A percentile compares a stretch with the other conserved stretches of the same genome.
Evolutionary conservation across 805 yeast genomes (phyloP).

Genomic region (Saccharomycopsis schoenii): DNA sequence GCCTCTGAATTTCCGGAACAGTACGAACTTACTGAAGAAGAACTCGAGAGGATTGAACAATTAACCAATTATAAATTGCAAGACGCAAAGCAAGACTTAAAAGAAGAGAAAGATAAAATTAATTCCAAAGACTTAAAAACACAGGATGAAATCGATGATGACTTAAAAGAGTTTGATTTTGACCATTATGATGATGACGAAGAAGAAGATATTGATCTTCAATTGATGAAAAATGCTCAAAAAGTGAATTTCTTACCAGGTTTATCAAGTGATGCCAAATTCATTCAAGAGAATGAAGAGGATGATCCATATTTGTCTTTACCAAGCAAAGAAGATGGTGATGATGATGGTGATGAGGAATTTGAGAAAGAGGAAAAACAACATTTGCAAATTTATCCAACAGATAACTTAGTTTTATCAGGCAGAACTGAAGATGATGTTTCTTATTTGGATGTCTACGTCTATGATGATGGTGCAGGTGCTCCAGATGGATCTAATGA

Average conservation of each 20-base stretch:
- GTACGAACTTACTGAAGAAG: slow-evolving; percentile 83
- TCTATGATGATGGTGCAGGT: slow-evolving; percentile 90
- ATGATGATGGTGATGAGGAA: slow-evolving; percentile 35
- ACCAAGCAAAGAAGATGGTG: slow-evolving; percentile 36
- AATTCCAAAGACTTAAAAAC: slow-evolving; percentile 29
- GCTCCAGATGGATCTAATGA: slow-evolving; percentile 61
- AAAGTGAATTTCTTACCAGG: slow-evolving; percentile 66
- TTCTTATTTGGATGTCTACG: slow-evolving; percentile 84
- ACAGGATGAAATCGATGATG: slow-evolving; percentile 66
- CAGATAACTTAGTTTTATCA: slow-evolving; percentile 82
- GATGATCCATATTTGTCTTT: slow-evolving; percentile 53
- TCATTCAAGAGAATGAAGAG: slow-evolving; percentile 35
- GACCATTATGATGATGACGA: slow-evolving; percentile 74
- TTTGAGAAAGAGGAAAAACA: slow-evolving; percentile 70
- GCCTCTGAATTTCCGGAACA: slow-evolving; percentile 89
- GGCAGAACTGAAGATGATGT: slow-evolving; percentile 95
- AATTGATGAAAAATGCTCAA: slow-evolving; percentile 36
- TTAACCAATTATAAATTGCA: slow-evolving; percentile 75
- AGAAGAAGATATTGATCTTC: slow-evolving; percentile 26
- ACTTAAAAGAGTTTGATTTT: slow-evolving; percentile 76
- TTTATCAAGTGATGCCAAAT: slow-evolving; percentile 49
- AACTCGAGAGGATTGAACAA: slow-evolving; percentile 79
- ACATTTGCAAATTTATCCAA: slow-evolving; percentile 78
- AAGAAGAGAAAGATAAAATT: slow-evolving; percentile 25
- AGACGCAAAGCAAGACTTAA: slow-evolving; percentile 44